Evolutionary conservation across 768 basidiomycete genomes (phyloP), one percentile per base, ranked within the genome.

Genomic region (Psilocybe cyanescens): DNA sequence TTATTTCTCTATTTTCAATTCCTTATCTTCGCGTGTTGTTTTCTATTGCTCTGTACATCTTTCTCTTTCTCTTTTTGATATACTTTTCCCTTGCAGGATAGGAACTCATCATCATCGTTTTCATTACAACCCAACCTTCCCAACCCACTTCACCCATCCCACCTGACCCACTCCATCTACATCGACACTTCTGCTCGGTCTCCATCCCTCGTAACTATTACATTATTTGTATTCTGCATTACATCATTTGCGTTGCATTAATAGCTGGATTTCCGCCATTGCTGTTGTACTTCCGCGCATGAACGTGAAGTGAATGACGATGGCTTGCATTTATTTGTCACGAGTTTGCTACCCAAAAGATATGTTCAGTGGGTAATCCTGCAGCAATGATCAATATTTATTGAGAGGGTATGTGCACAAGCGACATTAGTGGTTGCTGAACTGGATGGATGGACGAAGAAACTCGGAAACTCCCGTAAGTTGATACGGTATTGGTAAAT

Each of bases 1-100:
- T 52, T 29, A 14, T 44, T 5, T 52, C 9, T 52, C 35, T 28
- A 28, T 41, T 19, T 30, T 52, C 24, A 2, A 2, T 24, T 52
- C 35, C 55, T 58, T 53, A 44, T 59, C 55, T 28, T 44, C 24
- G 19, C 35, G 39, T 48, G 49, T 50, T 58, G 29, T 12, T 45
- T 28, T 47, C 37, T 30, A 14, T 41, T 58, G 35, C 16, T 58
- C 48, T 50, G 16, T 49, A 35, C 33, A 24, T 35, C n/a, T 12
- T 53, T 12, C 46, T 48, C 37, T 58, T 39, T 28, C 16, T 28
- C 33, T 24, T 54, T n/a, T 14, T 53, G 41, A 31, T 47, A 41
- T 53, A 47, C 29, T 54, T 53, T n/a, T 29, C 35, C 57, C 44
- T 11, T 44, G 37, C 33, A 53, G 51, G 29, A n/a, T 11, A 33